Conservation (phyloP, 352 stramenopile genomes). For the Globisporangium carolinianum region DNA sequence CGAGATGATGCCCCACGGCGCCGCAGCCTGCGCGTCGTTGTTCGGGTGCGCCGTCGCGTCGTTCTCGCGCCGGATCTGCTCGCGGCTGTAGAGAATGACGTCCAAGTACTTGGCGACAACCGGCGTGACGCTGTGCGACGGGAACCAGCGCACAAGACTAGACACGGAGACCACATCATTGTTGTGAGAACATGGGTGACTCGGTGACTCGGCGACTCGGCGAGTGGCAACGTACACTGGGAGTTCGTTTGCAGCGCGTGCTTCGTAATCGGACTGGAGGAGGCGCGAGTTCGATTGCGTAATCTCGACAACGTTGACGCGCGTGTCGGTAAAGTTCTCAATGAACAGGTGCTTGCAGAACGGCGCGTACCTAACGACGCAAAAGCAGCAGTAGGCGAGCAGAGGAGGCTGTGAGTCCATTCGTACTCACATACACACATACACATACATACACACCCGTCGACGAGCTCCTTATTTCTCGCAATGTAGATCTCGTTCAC, state of each 20-base stretch:
- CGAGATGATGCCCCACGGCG: conserved; percentile 92
- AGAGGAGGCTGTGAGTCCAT: too few species aligned
- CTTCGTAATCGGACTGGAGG: conserved; percentile 92
- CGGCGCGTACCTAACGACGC: conserved; percentile 86
- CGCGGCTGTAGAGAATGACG: conserved; percentile 97
- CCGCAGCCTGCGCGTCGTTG: conserved; percentile 40
- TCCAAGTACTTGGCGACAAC: conserved; percentile 93
- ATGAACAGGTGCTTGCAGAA: conserved; percentile 99
- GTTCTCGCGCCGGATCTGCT: conserved; percentile 97
- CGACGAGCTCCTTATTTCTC: conserved; percentile 54
- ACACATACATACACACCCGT: conserved; percentile 28
- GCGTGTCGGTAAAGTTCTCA: conserved; percentile 89
- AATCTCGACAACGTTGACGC: conserved; percentile 88
- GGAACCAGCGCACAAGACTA: conserved; percentile 86
- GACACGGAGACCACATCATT: not conserved
- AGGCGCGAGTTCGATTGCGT: conserved; percentile 92
- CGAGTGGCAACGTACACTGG: conserved; percentile 65
- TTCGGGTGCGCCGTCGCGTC: conserved; percentile 52
- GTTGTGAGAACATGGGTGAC: too few species aligned
- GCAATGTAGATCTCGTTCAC: conserved; percentile 79
- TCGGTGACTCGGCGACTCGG: too few species aligned
- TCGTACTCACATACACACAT: too few species aligned
- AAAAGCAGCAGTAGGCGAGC: not conserved
- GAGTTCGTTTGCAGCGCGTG: conserved; percentile 91
- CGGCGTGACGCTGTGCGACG: conserved; percentile 83